phyloP scores from a whole-genome alignment of 768 basidiomycete species.

The Boletus tylopilopsis region DNA sequence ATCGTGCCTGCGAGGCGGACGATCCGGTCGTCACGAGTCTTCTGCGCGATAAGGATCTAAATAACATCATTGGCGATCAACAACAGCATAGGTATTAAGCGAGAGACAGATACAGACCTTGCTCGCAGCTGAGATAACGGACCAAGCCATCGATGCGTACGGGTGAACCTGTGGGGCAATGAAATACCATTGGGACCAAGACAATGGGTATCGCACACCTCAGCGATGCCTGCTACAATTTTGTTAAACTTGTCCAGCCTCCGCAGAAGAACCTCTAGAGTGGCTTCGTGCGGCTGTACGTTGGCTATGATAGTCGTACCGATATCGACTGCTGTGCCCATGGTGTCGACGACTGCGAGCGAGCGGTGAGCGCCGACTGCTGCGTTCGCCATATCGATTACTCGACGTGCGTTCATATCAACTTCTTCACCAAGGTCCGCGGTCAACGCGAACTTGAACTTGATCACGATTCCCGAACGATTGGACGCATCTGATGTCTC shows the following conservation, averaged over 20 bases:
- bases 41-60: neutral
- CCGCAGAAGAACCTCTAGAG: neutral
- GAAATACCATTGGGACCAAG: neutral
- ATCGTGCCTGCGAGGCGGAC: neutral
- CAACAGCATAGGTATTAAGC: no score
- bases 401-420: no score
- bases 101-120: neutral
- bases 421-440: no score
- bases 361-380: neutral
- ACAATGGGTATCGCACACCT: neutral
- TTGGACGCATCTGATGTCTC: no score
- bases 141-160: neutral
- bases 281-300: neutral
- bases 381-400: no score
- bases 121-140: neutral
- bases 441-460: no score
- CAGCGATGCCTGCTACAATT: neutral
- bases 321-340: no score
- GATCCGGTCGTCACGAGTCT: neutral
- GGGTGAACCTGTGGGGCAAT: neutral
- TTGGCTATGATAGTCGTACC: no score
- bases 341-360: neutral
- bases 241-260: neutral
- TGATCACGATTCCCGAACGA: no score
- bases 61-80: no score